Conservation (phyloP, 164 flowering plant genomes). For the Magnolia sinica region DNA sequence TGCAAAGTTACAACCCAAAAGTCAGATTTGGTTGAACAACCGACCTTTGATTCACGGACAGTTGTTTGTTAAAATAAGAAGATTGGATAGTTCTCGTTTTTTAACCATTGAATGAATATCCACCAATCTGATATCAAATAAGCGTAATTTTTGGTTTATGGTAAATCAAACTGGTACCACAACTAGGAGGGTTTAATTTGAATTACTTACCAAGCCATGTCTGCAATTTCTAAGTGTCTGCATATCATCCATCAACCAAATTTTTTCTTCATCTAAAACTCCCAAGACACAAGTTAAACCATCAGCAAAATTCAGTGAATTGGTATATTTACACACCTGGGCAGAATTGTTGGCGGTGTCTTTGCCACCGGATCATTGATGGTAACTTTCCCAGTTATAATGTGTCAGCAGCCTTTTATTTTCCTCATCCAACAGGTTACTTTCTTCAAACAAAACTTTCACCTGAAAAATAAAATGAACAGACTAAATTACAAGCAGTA, state of each 20-base stretch:
- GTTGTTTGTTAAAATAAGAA: too few species aligned
- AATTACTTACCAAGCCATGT: background rate
- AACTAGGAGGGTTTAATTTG: background rate
- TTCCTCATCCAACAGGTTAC: slow-evolving; percentile 57
- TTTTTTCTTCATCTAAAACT: background rate
- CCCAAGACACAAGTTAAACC: background rate
- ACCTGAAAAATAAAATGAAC: slow-evolving; percentile 36
- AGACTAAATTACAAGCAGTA: background rate
- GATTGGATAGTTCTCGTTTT: too few species aligned
- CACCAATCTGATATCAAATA: too few species aligned
- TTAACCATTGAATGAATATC: too few species aligned
- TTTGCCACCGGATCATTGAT: slow-evolving; percentile 48
- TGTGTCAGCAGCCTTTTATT: slow-evolving; percentile 57
- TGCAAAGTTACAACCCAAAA: too few species aligned
- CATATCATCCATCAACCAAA: background rate
- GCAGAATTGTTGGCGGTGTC: slow-evolving; percentile 44
- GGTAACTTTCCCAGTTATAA: slow-evolving; percentile 32
- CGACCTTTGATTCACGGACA: too few species aligned
- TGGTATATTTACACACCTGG: slow-evolving; percentile 43
- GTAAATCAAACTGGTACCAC: too few species aligned
- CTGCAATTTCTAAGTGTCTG: background rate
- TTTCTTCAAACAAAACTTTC: slow-evolving; percentile 52
- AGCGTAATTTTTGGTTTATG: too few species aligned
- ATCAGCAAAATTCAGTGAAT: background rate
- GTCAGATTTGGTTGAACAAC: too few species aligned